Evolutionary conservation across 2,329 filamentous ascomycete genomes (phyloP).

Genomic region (Claviceps paspali): DNA sequence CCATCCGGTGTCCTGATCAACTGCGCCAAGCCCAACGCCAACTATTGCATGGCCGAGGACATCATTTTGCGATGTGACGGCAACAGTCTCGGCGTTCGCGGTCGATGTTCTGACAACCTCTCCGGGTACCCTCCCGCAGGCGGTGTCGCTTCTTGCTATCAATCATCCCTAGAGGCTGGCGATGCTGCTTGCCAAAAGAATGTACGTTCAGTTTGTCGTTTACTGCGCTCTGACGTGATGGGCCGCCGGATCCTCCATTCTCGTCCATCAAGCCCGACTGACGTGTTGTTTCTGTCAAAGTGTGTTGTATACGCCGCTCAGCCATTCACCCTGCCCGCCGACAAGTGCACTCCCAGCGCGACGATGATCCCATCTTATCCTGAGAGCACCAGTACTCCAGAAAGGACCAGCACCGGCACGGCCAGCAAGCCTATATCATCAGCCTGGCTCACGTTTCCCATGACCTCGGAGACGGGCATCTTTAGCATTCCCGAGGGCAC

Average conservation of each 20-base stretch:
- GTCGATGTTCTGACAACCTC: slow-evolving; percentile 30
- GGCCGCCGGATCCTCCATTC: too few species aligned
- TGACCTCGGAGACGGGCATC: slow-evolving; percentile 4
- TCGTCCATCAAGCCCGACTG: not conserved
- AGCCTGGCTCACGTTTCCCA: too few species aligned
- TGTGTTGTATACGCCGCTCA: slow-evolving; percentile 28
- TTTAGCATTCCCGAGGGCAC: slow-evolving; percentile 17
- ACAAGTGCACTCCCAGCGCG: slow-evolving; percentile 19
- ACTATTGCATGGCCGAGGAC: slow-evolving; percentile 28
- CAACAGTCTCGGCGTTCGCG: slow-evolving; percentile 21
- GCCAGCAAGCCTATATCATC: too few species aligned
- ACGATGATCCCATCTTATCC: slow-evolving; percentile 4
- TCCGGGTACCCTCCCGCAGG: slow-evolving; percentile 26
- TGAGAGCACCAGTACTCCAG: too few species aligned
- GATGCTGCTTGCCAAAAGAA: slow-evolving; percentile 35
- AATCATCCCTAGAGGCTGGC: slow-evolving; percentile 22
- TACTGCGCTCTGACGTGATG: too few species aligned
- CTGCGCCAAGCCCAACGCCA: slow-evolving; percentile 25
- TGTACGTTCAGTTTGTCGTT: too few species aligned
- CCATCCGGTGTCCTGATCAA: slow-evolving; percentile 13
- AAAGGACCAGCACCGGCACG: too few species aligned
- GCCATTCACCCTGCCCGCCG: slow-evolving; percentile 22
- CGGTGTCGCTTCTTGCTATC: slow-evolving; percentile 23
- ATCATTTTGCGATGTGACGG: slow-evolving; percentile 33
- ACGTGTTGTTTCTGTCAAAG: slow-evolving; percentile 7